phyloP scores from a whole-genome alignment of 352 stramenopile species.

The Phytophthora palmivora region DNA sequence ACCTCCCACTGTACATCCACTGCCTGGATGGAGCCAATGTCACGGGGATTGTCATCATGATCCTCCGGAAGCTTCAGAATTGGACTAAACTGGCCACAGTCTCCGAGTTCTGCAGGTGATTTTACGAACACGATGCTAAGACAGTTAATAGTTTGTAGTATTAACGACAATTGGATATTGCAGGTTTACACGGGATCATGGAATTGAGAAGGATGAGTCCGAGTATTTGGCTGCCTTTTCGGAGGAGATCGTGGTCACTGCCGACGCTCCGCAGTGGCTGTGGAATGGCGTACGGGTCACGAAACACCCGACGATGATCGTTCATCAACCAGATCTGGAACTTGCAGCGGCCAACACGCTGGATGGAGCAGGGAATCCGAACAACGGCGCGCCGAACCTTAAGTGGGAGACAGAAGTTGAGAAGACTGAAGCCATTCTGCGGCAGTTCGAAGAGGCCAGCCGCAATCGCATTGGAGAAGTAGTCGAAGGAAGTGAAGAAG shows the following conservation, averaged over 20 bases:
- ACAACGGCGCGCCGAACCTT: conserved; percentile 43
- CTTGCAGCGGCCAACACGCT: conserved; percentile 37
- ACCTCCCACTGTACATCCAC: conserved; percentile 87
- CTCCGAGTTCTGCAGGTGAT: conserved; percentile 80
- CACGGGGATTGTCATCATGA: conserved; percentile 89
- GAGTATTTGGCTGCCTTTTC: conserved; percentile 85
- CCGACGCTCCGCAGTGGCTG: conserved; percentile 79
- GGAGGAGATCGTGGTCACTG: conserved; percentile 84
- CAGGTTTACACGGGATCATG: conserved; percentile 86
- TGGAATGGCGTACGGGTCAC: conserved; percentile 86
- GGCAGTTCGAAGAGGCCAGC: conserved; percentile 82
- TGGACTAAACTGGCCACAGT: conserved; percentile 88
- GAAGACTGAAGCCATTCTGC: conserved; percentile 84
- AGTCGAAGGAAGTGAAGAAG: conserved; percentile 58
- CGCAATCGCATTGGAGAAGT: conserved; percentile 67
- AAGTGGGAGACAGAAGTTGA: conserved; percentile 86
- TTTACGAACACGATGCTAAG: not conserved
- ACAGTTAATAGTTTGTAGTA: not conserved
- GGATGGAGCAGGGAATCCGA: conserved; percentile 46
- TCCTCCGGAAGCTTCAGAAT: conserved; percentile 88
- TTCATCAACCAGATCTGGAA: conserved; percentile 80
- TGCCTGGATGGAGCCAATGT: conserved; percentile 90
- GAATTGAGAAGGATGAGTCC: conserved; percentile 89
- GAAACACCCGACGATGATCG: conserved; percentile 90
- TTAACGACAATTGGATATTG: conserved; percentile 1